These are phyloP conservation scores for Melanogaster broomeanus DNA, from an alignment of 768 basidiomycete genomes.

Conservation along the genomic window DNA sequence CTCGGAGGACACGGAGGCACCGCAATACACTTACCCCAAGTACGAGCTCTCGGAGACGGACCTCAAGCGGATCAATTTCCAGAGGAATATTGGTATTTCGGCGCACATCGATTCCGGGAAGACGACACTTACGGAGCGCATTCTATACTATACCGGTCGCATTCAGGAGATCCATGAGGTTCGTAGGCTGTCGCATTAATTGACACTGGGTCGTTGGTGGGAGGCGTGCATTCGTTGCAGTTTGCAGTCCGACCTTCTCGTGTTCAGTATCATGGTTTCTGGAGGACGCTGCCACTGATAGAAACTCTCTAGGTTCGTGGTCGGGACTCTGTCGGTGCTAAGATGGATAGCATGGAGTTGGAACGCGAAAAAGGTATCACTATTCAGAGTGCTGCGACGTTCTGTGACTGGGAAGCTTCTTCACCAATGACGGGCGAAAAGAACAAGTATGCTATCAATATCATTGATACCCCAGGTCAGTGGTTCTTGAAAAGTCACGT, in stretches of 20 bases:
- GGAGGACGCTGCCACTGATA: slow-evolving; percentile 1
- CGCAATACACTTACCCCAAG: slow-evolving; percentile 33
- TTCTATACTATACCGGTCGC: slow-evolving; percentile 94
- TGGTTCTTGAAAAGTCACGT: neutral
- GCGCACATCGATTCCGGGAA: slow-evolving; percentile 98
- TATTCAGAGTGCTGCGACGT: slow-evolving; percentile 98
- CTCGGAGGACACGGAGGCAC: slow-evolving; percentile 1
- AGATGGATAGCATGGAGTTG: slow-evolving; percentile 99
- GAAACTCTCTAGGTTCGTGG: slow-evolving; percentile 70
- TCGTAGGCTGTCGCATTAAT: slow-evolving; percentile 24
- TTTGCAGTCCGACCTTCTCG: slow-evolving; percentile 6
- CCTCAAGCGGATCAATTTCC: slow-evolving; percentile 60
- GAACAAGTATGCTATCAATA: slow-evolving; percentile 92
- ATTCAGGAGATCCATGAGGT: slow-evolving; percentile 98
- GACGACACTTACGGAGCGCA: slow-evolving; percentile 95
- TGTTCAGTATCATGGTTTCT: neutral
- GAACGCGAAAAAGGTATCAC: slow-evolving; percentile 99
- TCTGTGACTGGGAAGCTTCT: slow-evolving; percentile 90
- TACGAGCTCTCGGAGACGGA: slow-evolving; percentile 67
- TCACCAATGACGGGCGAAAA: slow-evolving; percentile 60
- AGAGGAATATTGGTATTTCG: slow-evolving; percentile 95
- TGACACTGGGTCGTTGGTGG: neutral
- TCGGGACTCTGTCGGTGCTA: slow-evolving; percentile 93
- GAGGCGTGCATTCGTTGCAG: neutral
- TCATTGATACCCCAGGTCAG: slow-evolving; percentile 95